phyloP scores from a whole-genome alignment of 306 rosid genomes.

The Hippophae gyantsensis region DNA sequence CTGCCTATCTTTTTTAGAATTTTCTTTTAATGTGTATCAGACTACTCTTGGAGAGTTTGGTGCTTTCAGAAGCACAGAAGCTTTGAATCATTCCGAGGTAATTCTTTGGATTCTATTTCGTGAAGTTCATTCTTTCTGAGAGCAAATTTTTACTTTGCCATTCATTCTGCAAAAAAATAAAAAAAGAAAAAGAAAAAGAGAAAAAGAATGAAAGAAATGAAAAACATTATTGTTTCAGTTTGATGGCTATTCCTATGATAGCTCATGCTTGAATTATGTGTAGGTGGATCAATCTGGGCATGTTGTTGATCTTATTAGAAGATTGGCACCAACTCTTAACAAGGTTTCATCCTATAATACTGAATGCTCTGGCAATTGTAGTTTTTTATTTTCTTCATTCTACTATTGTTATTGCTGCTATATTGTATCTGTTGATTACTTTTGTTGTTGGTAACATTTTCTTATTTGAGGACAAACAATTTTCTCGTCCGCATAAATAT shows the following conservation, averaged over 20 bases:
- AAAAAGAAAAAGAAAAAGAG: no score
- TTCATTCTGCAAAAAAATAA: not conserved
- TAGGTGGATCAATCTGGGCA: conserved; percentile 57
- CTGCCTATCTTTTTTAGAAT: not conserved
- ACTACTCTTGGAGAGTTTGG: conserved; percentile 30
- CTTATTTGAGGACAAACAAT: no score
- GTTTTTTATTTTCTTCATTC: not conserved
- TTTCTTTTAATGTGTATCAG: conserved; percentile 22
- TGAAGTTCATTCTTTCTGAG: conserved; percentile 2
- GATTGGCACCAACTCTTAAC: conserved; percentile 61
- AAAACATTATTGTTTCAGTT: no score
- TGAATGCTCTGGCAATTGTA: conserved; percentile 33
- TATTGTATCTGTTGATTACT: not conserved
- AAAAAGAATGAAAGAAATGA: no score
- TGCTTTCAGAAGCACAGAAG: conserved; percentile 11
- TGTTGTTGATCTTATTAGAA: conserved; percentile 53
- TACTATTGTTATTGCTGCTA: not conserved
- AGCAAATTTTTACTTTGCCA: not conserved
- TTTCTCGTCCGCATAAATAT: no score
- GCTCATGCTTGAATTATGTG: conserved; percentile 17
- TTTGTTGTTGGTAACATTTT: not conserved
- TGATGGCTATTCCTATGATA: not conserved
- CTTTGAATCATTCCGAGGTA: conserved; percentile 37
- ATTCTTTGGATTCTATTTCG: conserved; percentile 6
- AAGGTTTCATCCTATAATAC: conserved; percentile 45